Evolutionary conservation across 345 rosid genomes (phyloP), one percentile per base, ranked within the genome.

Genomic region (Populus deltoides): DNA sequence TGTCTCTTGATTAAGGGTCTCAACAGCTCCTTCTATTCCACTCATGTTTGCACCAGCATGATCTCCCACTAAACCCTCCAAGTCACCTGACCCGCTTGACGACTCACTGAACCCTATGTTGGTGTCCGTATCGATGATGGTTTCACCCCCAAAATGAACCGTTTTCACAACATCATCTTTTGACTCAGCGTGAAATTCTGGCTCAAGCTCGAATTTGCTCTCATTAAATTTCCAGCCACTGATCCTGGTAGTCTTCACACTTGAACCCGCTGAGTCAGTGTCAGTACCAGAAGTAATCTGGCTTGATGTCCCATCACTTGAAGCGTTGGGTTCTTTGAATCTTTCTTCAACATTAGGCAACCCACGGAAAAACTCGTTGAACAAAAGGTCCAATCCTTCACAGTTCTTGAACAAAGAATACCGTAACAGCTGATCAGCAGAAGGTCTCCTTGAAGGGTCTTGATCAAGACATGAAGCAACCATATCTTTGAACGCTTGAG

Each of bases 221-320:
- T 88, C 90, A 17, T 91, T 86, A 80, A 93, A 95, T 31, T 93
- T 93, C 99, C 98, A 93, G 20, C 97, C 98, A 57, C 98, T 92
- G 55, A 93, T 92, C 81, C 98, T 93, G 67, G 97, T 89, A 20
- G 82, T 86, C 85, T 86, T 90, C 71, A 73, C 87, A 18, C 45
- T 65, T 22, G 72, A 49, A 49, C 36, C 71, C 39, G 11, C 76
- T 5, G 36, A 7, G 24, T 53, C 68, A 59, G 67, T 59, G 12
- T 45, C 82, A 38, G 7, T 66, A 24, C 66, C 81, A 53, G 70
- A 71, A 49, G 24, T 83, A 8, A 49, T 66, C 68, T 72, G 71
- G n/a, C 24, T 29, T 47, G 22, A 36, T 51, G 41, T 17, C 4
- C 76, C 71, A 3, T 57, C 25, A 75, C 29, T 25, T 6, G 79